These are phyloP conservation scores for Neurospora terricola DNA, from an alignment of 495 filamentous ascomycete species.

Conservation along the genomic window DNA sequence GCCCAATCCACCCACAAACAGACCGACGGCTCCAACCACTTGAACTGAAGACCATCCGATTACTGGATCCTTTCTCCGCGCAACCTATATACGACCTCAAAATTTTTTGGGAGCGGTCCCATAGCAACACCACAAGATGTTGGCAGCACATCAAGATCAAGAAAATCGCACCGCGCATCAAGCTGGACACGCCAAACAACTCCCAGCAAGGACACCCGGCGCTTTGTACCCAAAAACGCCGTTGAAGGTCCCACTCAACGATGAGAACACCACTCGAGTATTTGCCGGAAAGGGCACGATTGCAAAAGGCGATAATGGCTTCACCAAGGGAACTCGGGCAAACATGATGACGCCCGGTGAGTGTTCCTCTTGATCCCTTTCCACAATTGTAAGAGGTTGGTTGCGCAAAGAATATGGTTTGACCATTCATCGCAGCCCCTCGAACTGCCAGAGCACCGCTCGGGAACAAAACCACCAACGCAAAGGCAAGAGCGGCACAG, in stretches of 20 bases:
- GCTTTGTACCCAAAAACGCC: conserved; percentile 73
- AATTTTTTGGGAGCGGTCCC: neutral
- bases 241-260: conserved; percentile 71
- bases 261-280: conserved; percentile 64
- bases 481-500: conserved; percentile 63
- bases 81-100: neutral
- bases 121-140: conserved; percentile 35
- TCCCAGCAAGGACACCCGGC: conserved; percentile 69
- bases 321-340: conserved; percentile 30
- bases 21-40: neutral
- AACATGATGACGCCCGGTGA: conserved; percentile 60
- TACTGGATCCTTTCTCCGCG: neutral
- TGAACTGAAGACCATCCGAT: neutral
- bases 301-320: conserved; percentile 44
- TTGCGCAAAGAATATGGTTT: conserved; percentile 9
- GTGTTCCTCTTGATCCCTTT: neutral
- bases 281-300: conserved; percentile 56
- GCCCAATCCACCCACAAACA: neutral
- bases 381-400: conserved; percentile 43
- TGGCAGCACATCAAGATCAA: conserved; percentile 71
- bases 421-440: conserved; percentile 39
- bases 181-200: conserved; percentile 66
- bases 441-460: conserved; percentile 63
- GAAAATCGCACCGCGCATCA: conserved; percentile 78
- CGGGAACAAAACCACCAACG: conserved; percentile 93